Evolutionary conservation across 805 yeast genomes (phyloP).

Genomic region (Wickerhamomyces chaumierensis): DNA sequence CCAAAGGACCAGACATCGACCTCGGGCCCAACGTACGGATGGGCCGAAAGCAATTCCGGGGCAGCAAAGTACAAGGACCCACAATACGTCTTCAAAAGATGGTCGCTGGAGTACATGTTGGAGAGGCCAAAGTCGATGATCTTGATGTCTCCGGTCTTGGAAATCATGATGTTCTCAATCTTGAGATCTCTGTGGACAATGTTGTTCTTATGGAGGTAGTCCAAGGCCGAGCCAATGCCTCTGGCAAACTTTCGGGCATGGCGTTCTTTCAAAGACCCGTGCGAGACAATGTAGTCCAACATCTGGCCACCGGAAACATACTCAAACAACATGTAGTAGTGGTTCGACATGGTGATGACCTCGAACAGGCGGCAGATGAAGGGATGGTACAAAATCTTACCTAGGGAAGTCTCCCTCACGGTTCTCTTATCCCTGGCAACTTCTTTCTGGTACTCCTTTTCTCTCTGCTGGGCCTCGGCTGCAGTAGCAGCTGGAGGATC

Average conservation of each 20-base stretch:
- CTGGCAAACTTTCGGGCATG: slow-evolving; percentile 93
- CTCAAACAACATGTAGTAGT: slow-evolving; percentile 93
- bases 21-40: slow-evolving; percentile 92
- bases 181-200: slow-evolving; percentile 95
- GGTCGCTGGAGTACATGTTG: slow-evolving; percentile 63
- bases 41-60: slow-evolving; percentile 87
- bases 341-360: slow-evolving; percentile 93
- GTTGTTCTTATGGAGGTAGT: slow-evolving; percentile 86
- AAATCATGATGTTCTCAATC: slow-evolving; percentile 92
- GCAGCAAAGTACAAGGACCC: slow-evolving; percentile 98
- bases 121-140: slow-evolving; percentile 95
- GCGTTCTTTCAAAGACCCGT: slow-evolving; percentile 86
- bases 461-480: slow-evolving; percentile 46
- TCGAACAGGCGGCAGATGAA: slow-evolving; percentile 86
- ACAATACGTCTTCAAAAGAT: slow-evolving; percentile 83
- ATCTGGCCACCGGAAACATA: slow-evolving; percentile 96
- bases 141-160: slow-evolving; percentile 86
- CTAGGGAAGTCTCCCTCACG: slow-evolving; percentile 89
- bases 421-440: slow-evolving; percentile 86
- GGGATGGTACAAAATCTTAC: slow-evolving; percentile 82
- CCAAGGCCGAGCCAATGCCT: slow-evolving; percentile 87
- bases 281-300: slow-evolving; percentile 93
- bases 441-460: slow-evolving; percentile 70
- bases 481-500: slow-evolving; percentile 56
- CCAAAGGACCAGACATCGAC: slow-evolving; percentile 99